These are phyloP conservation scores for Cadophora gregata DNA, from an alignment of 2,329 filamentous ascomycete genomes.

Conservation along the genomic window DNA sequence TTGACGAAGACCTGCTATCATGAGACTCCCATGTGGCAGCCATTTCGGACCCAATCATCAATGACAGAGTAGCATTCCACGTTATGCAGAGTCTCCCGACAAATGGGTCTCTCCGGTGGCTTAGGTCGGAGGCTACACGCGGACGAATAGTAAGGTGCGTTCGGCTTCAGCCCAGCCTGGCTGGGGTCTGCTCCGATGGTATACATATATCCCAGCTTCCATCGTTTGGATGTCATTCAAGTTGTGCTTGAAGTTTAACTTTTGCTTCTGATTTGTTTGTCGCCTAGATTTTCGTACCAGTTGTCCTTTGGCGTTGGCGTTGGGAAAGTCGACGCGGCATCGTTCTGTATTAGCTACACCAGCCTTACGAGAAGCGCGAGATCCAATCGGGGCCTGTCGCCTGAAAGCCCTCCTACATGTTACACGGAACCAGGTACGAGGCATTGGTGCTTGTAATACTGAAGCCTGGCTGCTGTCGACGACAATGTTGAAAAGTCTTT, in stretches of 20 bases:
- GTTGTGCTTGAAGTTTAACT: not conserved
- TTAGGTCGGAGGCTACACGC: not conserved
- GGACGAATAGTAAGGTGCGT: slow-evolving; percentile 2
- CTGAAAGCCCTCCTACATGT: not conserved
- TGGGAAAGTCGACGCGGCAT: not conserved
- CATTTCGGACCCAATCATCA: slow-evolving; percentile 3
- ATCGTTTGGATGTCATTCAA: not conserved
- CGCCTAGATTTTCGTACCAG: not conserved
- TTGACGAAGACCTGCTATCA: not conserved
- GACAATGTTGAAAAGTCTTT: not conserved
- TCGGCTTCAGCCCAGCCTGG: slow-evolving; percentile 14
- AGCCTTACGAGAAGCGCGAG: slow-evolving; percentile 17
- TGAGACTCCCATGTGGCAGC: slow-evolving; percentile 1
- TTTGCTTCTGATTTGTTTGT: slow-evolving; percentile 9
- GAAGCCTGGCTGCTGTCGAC: not conserved
- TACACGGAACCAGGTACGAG: not conserved
- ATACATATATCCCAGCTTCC: slow-evolving; percentile 13
- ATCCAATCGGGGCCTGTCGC: not conserved
- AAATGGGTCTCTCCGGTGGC: slow-evolving; percentile 6
- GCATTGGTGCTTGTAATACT: not conserved
- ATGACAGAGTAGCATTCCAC: not conserved
- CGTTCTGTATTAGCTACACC: not conserved
- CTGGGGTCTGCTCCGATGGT: not conserved
- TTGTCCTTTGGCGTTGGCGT: not conserved
- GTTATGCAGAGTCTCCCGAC: slow-evolving; percentile 8